Percentiles rank a stretch among this genome's conserved stretches.
Evolutionary conservation across 2,329 filamentous ascomycete genomes (phyloP).

Genomic region (Lachnellula subtilissima): DNA sequence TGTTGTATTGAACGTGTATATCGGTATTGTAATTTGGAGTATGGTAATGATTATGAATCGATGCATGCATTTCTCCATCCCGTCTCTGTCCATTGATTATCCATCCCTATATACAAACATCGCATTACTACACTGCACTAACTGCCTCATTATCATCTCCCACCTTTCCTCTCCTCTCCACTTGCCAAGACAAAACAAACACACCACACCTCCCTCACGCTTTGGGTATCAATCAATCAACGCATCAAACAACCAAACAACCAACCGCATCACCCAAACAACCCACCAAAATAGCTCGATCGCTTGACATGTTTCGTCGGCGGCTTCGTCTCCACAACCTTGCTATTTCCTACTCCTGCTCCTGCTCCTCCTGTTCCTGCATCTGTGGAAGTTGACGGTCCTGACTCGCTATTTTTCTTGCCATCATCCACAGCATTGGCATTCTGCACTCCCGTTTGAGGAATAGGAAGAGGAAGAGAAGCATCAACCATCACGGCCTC

Average conservation of each 20-base stretch:
- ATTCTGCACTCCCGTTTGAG: too few species aligned
- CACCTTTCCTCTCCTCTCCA: too few species aligned
- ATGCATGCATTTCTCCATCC: not conserved
- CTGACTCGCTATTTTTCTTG: not conserved
- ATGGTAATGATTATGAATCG: not conserved
- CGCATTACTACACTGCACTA: too few species aligned
- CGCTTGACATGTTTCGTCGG: constrained; percentile 7
- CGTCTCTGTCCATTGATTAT: not conserved
- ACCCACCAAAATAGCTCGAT: constrained; percentile 7
- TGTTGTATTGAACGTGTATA: not conserved
- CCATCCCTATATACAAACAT: not conserved
- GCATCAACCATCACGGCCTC: too few species aligned
- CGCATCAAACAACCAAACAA: not conserved
- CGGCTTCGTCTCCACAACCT: not conserved
- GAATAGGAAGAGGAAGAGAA: too few species aligned
- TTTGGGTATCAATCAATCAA: not conserved
- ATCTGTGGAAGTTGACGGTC: not conserved
- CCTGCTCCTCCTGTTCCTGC: too few species aligned
- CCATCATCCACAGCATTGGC: too few species aligned
- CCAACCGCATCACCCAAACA: not conserved
- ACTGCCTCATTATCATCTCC: too few species aligned
- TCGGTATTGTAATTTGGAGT: not conserved
- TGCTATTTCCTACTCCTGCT: not conserved
- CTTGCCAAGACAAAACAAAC: too few species aligned
- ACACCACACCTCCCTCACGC: not conserved